phyloP scores from a whole-genome alignment of 108 stramenopile species.

The Cyclotella choctawhatcheeana region DNA sequence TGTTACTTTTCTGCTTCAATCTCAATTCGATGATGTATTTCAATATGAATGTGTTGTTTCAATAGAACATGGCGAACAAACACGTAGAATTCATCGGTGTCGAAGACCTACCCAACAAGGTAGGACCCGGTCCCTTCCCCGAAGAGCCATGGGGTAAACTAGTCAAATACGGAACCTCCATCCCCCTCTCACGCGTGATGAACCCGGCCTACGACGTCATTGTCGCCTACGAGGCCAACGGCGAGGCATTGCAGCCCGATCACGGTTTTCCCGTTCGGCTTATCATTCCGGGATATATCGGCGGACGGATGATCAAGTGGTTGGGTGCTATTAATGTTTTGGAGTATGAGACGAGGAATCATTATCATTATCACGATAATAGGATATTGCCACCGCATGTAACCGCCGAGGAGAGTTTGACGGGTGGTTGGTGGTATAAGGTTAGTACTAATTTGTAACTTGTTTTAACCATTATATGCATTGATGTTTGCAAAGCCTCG shows the following conservation, averaged over 20 bases:
- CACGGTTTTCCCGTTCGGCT: conserved; percentile 97
- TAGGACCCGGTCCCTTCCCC: conserved; percentile 88
- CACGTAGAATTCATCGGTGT: conserved; percentile 91
- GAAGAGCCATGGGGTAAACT: conserved; percentile 90
- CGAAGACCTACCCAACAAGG: conserved; percentile 95
- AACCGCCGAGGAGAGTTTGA: conserved; percentile 90
- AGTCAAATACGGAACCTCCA: conserved; percentile 96
- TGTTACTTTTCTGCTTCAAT: not conserved
- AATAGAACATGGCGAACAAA: conserved; percentile 70
- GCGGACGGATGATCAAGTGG: conserved; percentile 99
- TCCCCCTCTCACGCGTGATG: conserved; percentile 92
- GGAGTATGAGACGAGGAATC: conserved; percentile 90
- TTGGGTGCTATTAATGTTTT: conserved; percentile 91
- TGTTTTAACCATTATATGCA: too few species aligned
- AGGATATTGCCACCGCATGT: conserved; percentile 95
- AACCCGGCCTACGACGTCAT: conserved; percentile 94
- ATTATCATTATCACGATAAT: conserved; percentile 99
- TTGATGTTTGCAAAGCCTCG: too few species aligned
- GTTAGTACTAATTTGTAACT: not conserved
- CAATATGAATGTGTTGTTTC: too few species aligned
- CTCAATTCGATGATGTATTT: too few species aligned
- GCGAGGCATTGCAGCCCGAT: conserved; percentile 93
- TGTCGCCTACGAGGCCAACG: conserved; percentile 94
- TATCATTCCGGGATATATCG: conserved; percentile 98
- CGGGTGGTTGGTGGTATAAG: conserved; percentile 97